Base-by-base conservation (phyloP, 352 stramenopile species). In the Globisporangium nagaii region DNA sequence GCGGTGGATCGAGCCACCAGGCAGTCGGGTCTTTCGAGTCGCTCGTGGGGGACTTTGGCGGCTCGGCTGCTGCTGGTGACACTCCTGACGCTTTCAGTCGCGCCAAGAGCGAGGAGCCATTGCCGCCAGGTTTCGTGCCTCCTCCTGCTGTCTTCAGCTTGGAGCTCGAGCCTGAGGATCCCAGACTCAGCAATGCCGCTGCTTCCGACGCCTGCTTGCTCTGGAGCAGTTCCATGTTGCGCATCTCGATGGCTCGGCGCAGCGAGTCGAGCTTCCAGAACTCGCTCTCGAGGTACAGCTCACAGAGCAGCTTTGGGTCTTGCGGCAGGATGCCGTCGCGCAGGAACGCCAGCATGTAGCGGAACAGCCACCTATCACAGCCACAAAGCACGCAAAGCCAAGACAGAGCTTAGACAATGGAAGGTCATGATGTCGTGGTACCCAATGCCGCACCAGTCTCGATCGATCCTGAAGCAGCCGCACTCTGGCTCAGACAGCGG, bases 221-320 rank as follows among this genome's bases (percentile, higher is more conserved):
- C 44, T 84, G 69, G 56, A 84, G 71, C 35, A 86, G 20, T 45
- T 83, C 68, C 63, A 81, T 68, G 55, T 90, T 90, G 57, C 77
- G 79, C 28, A 71, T 56, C 60, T 92, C 84, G 42, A 94, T 91
- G 2, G 79, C 81, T 28, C 79, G 79, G 36, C 81, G 75, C 8
- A 94, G 56, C 43, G 84, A 85, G 41, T 86, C 75, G 20, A 94
- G 73, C 47, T 82, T 86, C 81, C 79, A 94, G 64, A 90, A 94
- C 45, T 90, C 82, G 57, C 75, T 84, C 60, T 92, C 81, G 4
- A 86, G 62, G 51, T 94, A 94, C 54, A 90, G 62, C 30, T 71
- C 70, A 1, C 73, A 71, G 36, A 92, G 63, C 0, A 92, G 49
- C 51, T 85, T 88, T 28, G 74, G 64, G 53, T 91, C 79, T 7